These are phyloP conservation scores for Infundibulicybe gibba DNA, from an alignment of 768 basidiomycete species.

Conservation along the genomic window DNA sequence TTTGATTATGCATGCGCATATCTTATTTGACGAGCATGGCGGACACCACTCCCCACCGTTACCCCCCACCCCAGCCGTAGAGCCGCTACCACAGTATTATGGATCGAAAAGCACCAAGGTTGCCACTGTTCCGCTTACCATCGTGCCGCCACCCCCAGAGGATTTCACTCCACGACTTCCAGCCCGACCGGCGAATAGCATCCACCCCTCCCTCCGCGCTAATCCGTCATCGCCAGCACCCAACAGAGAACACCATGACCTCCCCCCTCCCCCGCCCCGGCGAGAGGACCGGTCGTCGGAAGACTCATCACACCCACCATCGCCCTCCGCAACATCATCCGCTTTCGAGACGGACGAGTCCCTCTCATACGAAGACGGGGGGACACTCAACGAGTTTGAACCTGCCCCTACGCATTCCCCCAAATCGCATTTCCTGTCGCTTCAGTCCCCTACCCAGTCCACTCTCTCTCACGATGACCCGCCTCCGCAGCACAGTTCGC, in stretches of 20 bases:
- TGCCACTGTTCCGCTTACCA: slow-evolving; percentile 41
- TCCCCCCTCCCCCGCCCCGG: slow-evolving; percentile 16
- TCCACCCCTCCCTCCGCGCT: slow-evolving; percentile 70
- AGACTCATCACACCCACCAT: slow-evolving; percentile 21
- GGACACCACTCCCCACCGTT: slow-evolving; percentile 59
- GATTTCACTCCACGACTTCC: slow-evolving; percentile 78
- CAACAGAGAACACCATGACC: slow-evolving; percentile 25
- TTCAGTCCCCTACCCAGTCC: background rate
- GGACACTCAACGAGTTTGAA: background rate
- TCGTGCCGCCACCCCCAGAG: slow-evolving; percentile 33
- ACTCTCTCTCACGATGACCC: background rate
- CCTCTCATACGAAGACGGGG: slow-evolving; percentile 5
- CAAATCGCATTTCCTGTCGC: background rate
- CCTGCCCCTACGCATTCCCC: background rate
- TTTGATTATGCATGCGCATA: slow-evolving; percentile 64
- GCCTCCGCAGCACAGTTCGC: too few species aligned
- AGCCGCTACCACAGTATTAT: slow-evolving; percentile 55
- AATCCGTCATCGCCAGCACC: slow-evolving; percentile 46
- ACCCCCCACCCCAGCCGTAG: slow-evolving; percentile 68
- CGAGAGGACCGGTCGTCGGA: slow-evolving; percentile 18
- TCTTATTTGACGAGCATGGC: slow-evolving; percentile 62
- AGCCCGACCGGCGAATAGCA: slow-evolving; percentile 64
- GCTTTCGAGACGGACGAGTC: slow-evolving; percentile 18
- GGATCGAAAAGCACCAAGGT: slow-evolving; percentile 73
- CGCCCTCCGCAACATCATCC: slow-evolving; percentile 21